A percentile compares a stretch with the other conserved stretches of the same genome.
phyloP scores from a whole-genome alignment of 1,139 yeast species.

The Yamadazyma atlantica region DNA sequence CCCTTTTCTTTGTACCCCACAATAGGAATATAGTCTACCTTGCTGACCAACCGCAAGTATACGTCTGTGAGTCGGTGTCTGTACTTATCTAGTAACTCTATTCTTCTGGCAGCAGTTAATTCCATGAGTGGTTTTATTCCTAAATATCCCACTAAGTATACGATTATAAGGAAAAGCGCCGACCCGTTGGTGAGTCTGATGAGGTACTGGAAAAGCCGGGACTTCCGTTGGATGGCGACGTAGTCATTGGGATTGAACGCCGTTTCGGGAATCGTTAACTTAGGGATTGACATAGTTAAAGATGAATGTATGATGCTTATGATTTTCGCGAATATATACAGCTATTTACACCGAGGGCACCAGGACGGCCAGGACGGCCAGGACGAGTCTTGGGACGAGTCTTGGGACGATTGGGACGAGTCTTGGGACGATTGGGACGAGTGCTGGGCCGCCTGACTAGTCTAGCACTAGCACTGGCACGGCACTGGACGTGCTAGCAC shows the following conservation, averaged over 20 bases:
- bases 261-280: slow-evolving; percentile 44
- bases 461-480: too few species aligned
- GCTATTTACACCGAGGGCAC: too few species aligned
- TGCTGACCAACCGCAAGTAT: slow-evolving; percentile 34
- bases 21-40: slow-evolving; percentile 42
- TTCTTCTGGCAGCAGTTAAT: slow-evolving; percentile 27
- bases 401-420: too few species aligned
- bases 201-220: slow-evolving; percentile 29
- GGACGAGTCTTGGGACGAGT: too few species aligned
- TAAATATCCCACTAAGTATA: slow-evolving; percentile 34
- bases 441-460: too few species aligned
- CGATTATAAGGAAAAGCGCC: slow-evolving; percentile 28
- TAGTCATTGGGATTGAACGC: slow-evolving; percentile 38
- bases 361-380: too few species aligned
- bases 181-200: slow-evolving; percentile 38
- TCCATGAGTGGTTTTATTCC: slow-evolving; percentile 40
- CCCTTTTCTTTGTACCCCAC: slow-evolving; percentile 31
- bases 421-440: too few species aligned
- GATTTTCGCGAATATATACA: too few species aligned
- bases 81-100: slow-evolving; percentile 36
- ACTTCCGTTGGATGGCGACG: slow-evolving; percentile 19
- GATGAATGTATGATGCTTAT: not conserved
- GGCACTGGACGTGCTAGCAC: too few species aligned
- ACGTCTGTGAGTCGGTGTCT: slow-evolving; percentile 36
- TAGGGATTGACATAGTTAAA: slow-evolving; percentile 22